phyloP scores from a whole-genome alignment of 1,284 basidiomycete genomes.

The Puccinia polysora region DNA sequence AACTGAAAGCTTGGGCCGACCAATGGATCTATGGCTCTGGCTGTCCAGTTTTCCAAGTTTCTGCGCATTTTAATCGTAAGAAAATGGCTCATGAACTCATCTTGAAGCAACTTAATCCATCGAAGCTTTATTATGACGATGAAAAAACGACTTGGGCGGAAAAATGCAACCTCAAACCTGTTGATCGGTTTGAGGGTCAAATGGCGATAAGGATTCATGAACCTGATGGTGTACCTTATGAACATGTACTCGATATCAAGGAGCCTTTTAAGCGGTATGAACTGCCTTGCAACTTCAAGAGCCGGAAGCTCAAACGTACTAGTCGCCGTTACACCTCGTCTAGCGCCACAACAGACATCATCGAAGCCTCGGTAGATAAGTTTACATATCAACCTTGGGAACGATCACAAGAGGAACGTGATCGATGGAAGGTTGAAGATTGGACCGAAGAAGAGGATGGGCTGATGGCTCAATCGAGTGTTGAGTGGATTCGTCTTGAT shows the following conservation, averaged over 20 bases:
- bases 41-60: slow-evolving; percentile 83
- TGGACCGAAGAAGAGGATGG: slow-evolving; percentile 97
- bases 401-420: slow-evolving; percentile 74
- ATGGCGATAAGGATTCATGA: slow-evolving; percentile 99
- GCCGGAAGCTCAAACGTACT: slow-evolving; percentile 90
- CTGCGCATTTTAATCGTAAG: slow-evolving; percentile 91
- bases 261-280: slow-evolving; percentile 82
- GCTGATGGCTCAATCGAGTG: slow-evolving; percentile 85
- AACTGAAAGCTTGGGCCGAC: slow-evolving; percentile 77
- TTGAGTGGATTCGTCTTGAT: slow-evolving; percentile 99
- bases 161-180: slow-evolving; percentile 65
- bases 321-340: slow-evolving; percentile 88
- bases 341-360: slow-evolving; percentile 74
- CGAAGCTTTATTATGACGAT: slow-evolving; percentile 59
- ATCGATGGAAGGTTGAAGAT: slow-evolving; percentile 92
- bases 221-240: slow-evolving; percentile 97
- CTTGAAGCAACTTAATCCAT: slow-evolving; percentile 81
- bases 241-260: slow-evolving; percentile 92
- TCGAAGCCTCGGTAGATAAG: slow-evolving; percentile 82
- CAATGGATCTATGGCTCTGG: slow-evolving; percentile 99
- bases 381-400: slow-evolving; percentile 97
- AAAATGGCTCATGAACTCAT: slow-evolving; percentile 96
- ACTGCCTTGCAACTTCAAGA: slow-evolving; percentile 99
- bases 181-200: slow-evolving; percentile 85
- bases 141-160: slow-evolving; percentile 65